Evolutionary conservation across 257 asterid species (phyloP).

Genomic region (Fraxinus excelsior): DNA sequence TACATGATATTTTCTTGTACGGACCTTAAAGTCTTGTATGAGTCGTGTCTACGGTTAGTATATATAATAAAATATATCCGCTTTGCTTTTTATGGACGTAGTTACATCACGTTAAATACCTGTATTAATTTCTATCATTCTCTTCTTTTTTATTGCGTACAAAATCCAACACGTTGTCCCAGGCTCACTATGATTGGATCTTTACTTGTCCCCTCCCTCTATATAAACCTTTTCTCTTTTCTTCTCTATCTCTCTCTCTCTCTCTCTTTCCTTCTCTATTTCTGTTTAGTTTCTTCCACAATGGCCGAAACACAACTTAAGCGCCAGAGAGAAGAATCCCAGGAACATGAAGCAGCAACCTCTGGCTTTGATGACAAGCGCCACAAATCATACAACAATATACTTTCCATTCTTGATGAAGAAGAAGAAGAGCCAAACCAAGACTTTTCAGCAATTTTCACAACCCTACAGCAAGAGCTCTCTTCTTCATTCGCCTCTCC

Average conservation of each 20-base stretch:
- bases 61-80: no score
- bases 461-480: constrained; percentile 66
- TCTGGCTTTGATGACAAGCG: constrained; percentile 36
- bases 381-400: constrained; percentile 51
- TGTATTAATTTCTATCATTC: no score
- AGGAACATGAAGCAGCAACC: not conserved
- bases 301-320: constrained; percentile 73
- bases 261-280: no score
- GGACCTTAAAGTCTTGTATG: no score
- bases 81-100: no score
- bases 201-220: constrained; percentile 50
- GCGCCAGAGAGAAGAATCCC: constrained; percentile 61
- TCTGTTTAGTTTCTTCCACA: constrained; percentile 26
- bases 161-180: no score
- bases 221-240: constrained; percentile 19
- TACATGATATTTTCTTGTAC: no score
- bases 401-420: constrained; percentile 64
- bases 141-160: no score
- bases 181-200: no score
- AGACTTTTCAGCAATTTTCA: constrained; percentile 60
- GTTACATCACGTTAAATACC: no score
- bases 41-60: no score
- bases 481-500: constrained; percentile 29
- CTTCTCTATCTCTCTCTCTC: no score
- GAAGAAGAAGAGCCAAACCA: constrained; percentile 46